Percentiles rank a stretch among this genome's conserved stretches.
Conservation (phyloP, 208 protist genomes). For the Wallacemonas rigidus region DNA sequence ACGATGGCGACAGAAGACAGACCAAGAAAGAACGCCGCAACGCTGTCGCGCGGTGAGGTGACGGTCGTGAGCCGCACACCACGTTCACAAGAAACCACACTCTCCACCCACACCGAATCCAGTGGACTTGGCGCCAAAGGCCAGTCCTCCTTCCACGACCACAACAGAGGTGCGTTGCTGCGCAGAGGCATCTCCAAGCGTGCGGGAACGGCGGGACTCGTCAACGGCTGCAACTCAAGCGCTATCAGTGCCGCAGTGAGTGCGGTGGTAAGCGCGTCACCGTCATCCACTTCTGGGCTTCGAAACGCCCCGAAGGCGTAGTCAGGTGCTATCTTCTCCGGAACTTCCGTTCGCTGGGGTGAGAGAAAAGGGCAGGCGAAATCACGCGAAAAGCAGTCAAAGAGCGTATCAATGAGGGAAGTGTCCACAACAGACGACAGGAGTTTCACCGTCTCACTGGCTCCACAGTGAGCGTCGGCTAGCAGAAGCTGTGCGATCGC, state of each 20-base stretch:
- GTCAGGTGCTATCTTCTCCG: neutral
- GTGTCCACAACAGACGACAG: neutral
- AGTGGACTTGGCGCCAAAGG: neutral
- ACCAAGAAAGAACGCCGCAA: neutral
- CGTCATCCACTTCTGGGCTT: neutral
- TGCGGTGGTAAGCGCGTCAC: neutral
- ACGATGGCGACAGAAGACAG: neutral
- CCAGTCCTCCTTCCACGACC: neutral
- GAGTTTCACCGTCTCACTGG: neutral
- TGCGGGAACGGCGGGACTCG: neutral
- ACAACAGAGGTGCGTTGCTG: neutral
- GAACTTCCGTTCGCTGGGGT: neutral
- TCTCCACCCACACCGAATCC: slow-evolving; percentile 4
- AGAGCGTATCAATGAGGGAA: neutral
- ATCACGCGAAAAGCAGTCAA: slow-evolving; percentile 4
- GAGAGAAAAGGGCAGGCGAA: neutral
- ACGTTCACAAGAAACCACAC: neutral
- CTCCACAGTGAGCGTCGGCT: neutral
- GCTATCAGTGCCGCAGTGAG: neutral
- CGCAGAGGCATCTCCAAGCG: neutral
- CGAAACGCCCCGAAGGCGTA: slow-evolving; percentile 4
- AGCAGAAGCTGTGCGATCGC: slow-evolving; percentile 11
- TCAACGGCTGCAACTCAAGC: slow-evolving; percentile 5
- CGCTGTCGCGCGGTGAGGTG: neutral
- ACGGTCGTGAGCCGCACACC: slow-evolving; percentile 3